Conservation (phyloP, 1,284 basidiomycete species). For the Fistulinella staudtii region DNA sequence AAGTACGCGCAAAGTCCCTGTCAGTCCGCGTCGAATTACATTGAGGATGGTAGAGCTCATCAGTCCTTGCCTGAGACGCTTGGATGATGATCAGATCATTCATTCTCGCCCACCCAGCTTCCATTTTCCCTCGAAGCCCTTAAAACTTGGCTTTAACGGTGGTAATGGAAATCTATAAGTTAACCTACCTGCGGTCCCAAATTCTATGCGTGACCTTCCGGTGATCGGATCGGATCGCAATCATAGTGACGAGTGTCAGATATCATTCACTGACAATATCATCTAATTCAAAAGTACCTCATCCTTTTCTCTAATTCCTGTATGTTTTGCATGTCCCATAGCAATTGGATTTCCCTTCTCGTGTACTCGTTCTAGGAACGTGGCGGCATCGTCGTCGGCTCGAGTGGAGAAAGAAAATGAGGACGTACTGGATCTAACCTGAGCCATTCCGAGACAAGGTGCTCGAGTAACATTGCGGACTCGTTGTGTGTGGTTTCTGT, state of each 20-base stretch:
- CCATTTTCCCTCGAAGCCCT: slow-evolving; percentile 78
- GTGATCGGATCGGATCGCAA: background rate
- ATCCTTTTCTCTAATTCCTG: slow-evolving; percentile 56
- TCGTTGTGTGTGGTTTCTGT: background rate
- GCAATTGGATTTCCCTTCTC: slow-evolving; percentile 47
- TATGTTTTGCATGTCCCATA: slow-evolving; percentile 44
- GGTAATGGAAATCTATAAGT: background rate
- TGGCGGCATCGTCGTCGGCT: background rate
- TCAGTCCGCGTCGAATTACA: background rate
- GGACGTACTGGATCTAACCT: slow-evolving; percentile 46
- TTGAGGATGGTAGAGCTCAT: background rate
- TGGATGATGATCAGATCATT: slow-evolving; percentile 83
- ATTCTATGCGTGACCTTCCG: slow-evolving; percentile 66
- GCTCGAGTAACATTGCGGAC: slow-evolving; percentile 31
- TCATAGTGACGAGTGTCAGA: background rate
- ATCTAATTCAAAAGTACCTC: slow-evolving; percentile 38
- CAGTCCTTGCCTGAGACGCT: slow-evolving; percentile 62
- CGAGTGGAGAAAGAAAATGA: background rate
- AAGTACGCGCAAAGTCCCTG: slow-evolving; percentile 78
- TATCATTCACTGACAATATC: background rate
- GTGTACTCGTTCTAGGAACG: slow-evolving; percentile 56
- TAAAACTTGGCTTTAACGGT: slow-evolving; percentile 26
- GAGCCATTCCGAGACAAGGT: slow-evolving; percentile 55
- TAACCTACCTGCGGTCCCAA: slow-evolving; percentile 75
- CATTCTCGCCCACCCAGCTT: slow-evolving; percentile 83